Conservation (phyloP, 2,329 filamentous ascomycete genomes). For the Aspergillus pseudoglaucus region DNA sequence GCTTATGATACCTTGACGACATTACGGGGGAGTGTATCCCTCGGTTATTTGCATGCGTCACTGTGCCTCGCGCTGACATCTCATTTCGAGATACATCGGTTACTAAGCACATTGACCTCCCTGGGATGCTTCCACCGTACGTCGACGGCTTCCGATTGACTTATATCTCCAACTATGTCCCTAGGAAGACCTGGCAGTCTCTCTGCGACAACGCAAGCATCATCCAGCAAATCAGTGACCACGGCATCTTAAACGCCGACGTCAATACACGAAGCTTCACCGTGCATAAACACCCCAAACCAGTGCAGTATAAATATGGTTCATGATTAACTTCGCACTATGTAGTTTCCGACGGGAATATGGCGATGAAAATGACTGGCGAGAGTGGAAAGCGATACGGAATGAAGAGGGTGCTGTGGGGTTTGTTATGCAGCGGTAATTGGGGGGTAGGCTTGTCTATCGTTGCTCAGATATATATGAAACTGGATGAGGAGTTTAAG, state of each 20-base stretch:
- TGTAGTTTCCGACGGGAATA: conserved; percentile 10
- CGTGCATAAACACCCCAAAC: neutral
- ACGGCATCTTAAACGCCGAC: conserved; percentile 13
- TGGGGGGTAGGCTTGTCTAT: no score
- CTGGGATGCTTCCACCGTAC: conserved; percentile 13
- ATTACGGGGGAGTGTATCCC: conserved; percentile 14
- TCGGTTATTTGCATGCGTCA: conserved; percentile 6
- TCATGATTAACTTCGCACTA: conserved; percentile 11
- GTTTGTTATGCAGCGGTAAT: conserved; percentile 7
- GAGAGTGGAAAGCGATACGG: conserved; percentile 7
- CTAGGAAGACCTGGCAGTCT: conserved; percentile 9
- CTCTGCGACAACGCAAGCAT: conserved; percentile 16
- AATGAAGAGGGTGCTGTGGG: conserved; percentile 16
- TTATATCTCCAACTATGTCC: conserved; percentile 6
- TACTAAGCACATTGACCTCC: conserved; percentile 1
- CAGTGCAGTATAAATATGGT: neutral
- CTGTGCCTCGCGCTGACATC: neutral
- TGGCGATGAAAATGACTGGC: conserved; percentile 9
- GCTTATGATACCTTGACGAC: conserved; percentile 10
- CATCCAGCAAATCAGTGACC: conserved; percentile 9
- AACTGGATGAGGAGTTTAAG: neutral
- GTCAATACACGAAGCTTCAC: conserved; percentile 14
- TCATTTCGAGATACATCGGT: no score
- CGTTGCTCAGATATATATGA: no score
- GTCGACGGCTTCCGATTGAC: conserved; percentile 8